phyloP scores from a whole-genome alignment of 352 stramenopile species.

The Globisporangium splendens region DNA sequence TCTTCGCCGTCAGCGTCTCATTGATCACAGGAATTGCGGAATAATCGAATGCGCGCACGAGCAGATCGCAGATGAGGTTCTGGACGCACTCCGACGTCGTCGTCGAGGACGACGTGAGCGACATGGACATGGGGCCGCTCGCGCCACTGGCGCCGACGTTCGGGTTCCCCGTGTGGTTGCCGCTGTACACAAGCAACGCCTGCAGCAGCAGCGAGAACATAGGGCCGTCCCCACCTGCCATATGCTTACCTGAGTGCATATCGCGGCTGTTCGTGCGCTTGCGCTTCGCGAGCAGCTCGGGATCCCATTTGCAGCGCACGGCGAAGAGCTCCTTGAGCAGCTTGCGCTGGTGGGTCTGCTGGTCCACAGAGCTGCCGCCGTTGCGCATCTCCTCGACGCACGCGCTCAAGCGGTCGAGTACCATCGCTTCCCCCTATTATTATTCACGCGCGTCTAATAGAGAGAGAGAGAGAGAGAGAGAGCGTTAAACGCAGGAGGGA shows the following conservation, averaged over 20 bases:
- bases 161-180: constrained; percentile 28
- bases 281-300: constrained; percentile 23
- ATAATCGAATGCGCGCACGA: constrained; percentile 76
- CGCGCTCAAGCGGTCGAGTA: constrained; percentile 40
- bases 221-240: constrained; percentile 26
- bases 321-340: constrained; percentile 54
- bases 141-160: constrained; percentile 20
- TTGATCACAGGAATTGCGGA: constrained; percentile 49
- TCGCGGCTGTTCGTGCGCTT: constrained; percentile 1
- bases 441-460: not conserved
- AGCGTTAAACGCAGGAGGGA: too few species aligned
- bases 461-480: too few species aligned
- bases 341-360: constrained; percentile 29
- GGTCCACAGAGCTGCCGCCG: constrained; percentile 23
- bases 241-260: constrained; percentile 13
- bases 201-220: constrained; percentile 68
- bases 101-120: constrained; percentile 40
- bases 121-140: constrained; percentile 38
- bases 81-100: constrained; percentile 69
- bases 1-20: constrained; percentile 50
- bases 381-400: constrained; percentile 46
- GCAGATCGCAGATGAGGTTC: constrained; percentile 62
- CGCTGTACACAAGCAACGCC: constrained; percentile 67
- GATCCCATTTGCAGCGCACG: constrained; percentile 55
- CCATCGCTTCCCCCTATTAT: constrained; percentile 20